phyloP scores from a whole-genome alignment of 148 eudicot genomes.

The Mesembryanthemum crystallinum region DNA sequence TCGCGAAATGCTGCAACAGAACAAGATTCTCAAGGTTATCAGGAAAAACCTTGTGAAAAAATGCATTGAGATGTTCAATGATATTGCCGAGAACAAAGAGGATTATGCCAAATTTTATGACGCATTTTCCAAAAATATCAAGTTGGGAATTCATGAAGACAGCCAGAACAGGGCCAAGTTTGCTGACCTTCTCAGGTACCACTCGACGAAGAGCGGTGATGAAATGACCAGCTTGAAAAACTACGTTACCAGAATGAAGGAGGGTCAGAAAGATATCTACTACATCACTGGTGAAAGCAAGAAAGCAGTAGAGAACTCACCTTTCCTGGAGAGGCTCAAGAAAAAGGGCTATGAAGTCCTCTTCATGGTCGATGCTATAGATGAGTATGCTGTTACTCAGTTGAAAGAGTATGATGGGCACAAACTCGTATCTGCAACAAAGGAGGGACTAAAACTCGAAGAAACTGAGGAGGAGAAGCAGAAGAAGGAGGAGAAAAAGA shows the following conservation, averaged over 20 bases:
- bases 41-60: constrained; percentile 80
- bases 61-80: no score
- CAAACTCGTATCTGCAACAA: no score
- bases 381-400: constrained; percentile 81
- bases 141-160: constrained; percentile 85
- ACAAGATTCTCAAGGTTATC: no score
- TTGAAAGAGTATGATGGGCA: constrained; percentile 78
- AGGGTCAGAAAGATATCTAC: constrained; percentile 78
- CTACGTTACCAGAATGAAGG: constrained; percentile 86
- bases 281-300: constrained; percentile 85
- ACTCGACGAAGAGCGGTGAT: no score
- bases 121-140: constrained; percentile 76
- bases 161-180: constrained; percentile 74
- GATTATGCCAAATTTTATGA: constrained; percentile 84
- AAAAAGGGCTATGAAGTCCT: constrained; percentile 81
- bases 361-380: constrained; percentile 85
- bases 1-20: no score
- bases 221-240: constrained; percentile 76
- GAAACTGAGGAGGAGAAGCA: constrained; percentile 20
- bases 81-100: no score
- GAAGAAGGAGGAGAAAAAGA: constrained; percentile 72
- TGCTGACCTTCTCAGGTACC: no score
- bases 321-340: constrained; percentile 76
- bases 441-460: no score
- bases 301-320: constrained; percentile 89